A percentile compares a stretch with the other conserved stretches of the same genome.
phyloP scores from a whole-genome alignment of 2,329 filamentous ascomycete species.

The Immersiporthe knoxdaviesiana region DNA sequence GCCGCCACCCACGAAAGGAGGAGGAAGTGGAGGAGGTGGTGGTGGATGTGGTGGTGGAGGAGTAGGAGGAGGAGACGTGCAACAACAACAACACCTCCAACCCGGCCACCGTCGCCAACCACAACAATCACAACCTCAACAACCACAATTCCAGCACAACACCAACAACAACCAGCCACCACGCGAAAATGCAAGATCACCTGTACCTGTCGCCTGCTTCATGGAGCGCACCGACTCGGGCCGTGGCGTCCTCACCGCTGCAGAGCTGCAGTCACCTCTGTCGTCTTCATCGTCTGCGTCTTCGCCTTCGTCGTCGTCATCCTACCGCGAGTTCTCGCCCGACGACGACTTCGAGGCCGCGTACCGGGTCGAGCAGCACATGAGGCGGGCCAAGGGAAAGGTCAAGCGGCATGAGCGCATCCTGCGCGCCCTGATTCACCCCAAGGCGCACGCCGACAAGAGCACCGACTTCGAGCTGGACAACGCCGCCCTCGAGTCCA shows the following conservation, averaged over 20 bases:
- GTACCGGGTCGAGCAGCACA: slow-evolving; percentile 51
- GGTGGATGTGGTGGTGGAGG: too few relatives aligned
- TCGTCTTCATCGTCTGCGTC: background rate
- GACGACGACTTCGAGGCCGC: slow-evolving; percentile 53
- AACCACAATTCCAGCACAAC: slow-evolving; percentile 4
- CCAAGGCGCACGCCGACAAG: slow-evolving; percentile 39
- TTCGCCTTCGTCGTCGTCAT: background rate
- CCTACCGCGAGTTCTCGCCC: slow-evolving; percentile 42
- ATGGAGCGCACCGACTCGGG: slow-evolving; percentile 57
- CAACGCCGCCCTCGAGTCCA: slow-evolving; percentile 58
- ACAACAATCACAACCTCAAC: background rate
- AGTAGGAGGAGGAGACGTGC: too few relatives aligned
- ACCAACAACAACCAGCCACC: slow-evolving; percentile 12
- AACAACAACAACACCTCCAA: background rate
- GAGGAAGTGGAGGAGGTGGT: too few relatives aligned
- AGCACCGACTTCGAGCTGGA: slow-evolving; percentile 56
- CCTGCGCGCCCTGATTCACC: slow-evolving; percentile 60
- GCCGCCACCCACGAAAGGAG: background rate
- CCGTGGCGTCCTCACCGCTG: slow-evolving; percentile 50
- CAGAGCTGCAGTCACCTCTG: slow-evolving; percentile 33
- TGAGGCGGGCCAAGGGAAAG: slow-evolving; percentile 46
- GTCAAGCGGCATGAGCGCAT: slow-evolving; percentile 59
- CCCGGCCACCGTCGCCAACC: slow-evolving; percentile 20
- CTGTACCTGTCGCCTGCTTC: slow-evolving; percentile 29
- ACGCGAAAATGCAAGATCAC: slow-evolving; percentile 12